These are phyloP conservation scores for Calamus simplicifolius DNA, from an alignment of 176 grass and related monocot genomes.

Conservation along the genomic window DNA sequence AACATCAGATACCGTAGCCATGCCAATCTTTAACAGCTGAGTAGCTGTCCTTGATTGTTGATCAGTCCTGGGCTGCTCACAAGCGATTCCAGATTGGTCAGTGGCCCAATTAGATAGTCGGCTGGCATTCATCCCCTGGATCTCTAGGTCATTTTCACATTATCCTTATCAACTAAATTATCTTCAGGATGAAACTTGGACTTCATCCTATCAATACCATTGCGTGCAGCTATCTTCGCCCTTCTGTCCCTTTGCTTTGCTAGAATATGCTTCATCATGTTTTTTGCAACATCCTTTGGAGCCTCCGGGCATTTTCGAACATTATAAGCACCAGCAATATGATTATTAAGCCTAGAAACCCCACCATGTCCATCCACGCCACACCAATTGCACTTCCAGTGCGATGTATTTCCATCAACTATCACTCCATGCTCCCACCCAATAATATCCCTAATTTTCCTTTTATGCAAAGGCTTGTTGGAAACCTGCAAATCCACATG, in stretches of 20 bases:
- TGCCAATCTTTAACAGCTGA: neutral
- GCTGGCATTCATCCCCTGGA: neutral
- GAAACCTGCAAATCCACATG: too few species aligned
- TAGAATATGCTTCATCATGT: slow-evolving; percentile 5
- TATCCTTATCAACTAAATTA: neutral
- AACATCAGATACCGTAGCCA: too few species aligned
- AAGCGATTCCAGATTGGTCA: neutral
- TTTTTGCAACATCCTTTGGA: slow-evolving; percentile 7
- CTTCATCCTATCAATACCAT: neutral
- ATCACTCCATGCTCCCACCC: neutral
- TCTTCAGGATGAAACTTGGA: neutral
- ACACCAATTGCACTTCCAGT: slow-evolving; percentile 19
- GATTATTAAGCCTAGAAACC: slow-evolving; percentile 8
- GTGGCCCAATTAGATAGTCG: neutral
- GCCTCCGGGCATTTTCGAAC: slow-evolving; percentile 4
- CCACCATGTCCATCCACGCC: slow-evolving; percentile 5
- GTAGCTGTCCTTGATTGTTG: neutral
- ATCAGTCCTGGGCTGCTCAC: neutral
- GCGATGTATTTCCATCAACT: slow-evolving; percentile 7
- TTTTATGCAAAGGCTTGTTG: too few species aligned
- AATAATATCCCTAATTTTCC: too few species aligned
- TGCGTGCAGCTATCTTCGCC: neutral
- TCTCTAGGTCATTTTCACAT: neutral
- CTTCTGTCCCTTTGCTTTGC: neutral
- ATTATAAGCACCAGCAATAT: neutral